Conservation (phyloP, 352 stramenopile genomes). For the Plasmopara muralis region DNA sequence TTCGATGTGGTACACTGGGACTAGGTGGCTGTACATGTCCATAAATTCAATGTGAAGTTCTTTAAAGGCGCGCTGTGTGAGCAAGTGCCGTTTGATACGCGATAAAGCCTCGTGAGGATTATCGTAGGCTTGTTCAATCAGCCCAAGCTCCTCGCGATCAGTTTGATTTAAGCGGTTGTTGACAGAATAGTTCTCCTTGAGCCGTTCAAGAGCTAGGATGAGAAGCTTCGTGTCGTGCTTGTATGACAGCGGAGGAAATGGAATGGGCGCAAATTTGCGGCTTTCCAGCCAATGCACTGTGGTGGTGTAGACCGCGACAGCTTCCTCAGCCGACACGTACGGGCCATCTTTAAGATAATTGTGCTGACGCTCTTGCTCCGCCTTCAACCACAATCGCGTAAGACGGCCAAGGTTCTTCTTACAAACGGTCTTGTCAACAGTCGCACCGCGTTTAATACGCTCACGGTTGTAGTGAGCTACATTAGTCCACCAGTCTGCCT, state of each 20-base stretch:
- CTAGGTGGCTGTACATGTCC: constrained; percentile 98
- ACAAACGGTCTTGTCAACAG: constrained; percentile 99
- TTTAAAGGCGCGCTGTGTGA: constrained; percentile 99
- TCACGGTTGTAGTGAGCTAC: constrained; percentile 99
- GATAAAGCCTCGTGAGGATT: constrained; percentile 98
- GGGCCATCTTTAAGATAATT: constrained; percentile 99
- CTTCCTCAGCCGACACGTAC: constrained; percentile 98
- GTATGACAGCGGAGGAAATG: constrained; percentile 98
- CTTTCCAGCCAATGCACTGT: constrained; percentile 99
- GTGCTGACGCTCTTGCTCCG: constrained; percentile 99
- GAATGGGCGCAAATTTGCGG: constrained; percentile 98
- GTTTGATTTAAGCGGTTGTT: constrained; percentile 97
- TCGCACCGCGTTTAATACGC: constrained; percentile 98
- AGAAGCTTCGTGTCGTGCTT: constrained; percentile 99
- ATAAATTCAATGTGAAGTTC: constrained; percentile 99
- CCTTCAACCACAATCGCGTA: constrained; percentile 99
- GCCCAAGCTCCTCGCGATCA: constrained; percentile 96
- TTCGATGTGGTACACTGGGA: constrained; percentile 99
- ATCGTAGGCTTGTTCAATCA: constrained; percentile 99
- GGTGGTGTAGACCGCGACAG: constrained; percentile 99
- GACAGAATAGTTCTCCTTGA: constrained; percentile 98
- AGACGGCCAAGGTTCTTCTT: constrained; percentile 99
- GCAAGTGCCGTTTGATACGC: constrained; percentile 98
- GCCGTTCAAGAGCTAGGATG: constrained; percentile 97
- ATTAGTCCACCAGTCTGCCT: constrained; percentile 98